Base-by-base conservation (phyloP, 495 filamentous ascomycete genomes). In the Penicillium argentinense region DNA sequence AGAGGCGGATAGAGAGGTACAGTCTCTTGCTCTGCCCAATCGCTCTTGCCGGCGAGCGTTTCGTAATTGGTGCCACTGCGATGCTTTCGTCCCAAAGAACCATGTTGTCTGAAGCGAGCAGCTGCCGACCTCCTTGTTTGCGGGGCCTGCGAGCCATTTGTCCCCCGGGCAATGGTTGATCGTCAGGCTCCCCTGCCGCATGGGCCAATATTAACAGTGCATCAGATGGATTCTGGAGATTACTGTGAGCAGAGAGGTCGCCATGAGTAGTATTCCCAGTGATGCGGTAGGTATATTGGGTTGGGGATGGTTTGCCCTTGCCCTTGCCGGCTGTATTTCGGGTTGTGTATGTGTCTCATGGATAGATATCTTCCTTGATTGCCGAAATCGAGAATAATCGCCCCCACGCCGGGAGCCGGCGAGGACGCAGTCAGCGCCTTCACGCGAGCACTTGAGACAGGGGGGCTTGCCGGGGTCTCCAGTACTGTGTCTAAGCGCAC, bases 371-470 rank as follows among this genome's bases (percentile, higher is more conserved):
- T 45, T 34, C 19, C 19, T 45, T 7, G 42, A n/a, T 25, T 28
- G 17, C 14, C 51, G 45, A 29, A 54, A 42, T 12, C 41, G 40
- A 16, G 51, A 49, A 19, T 39, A 54, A 26, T 54, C 28, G 17
- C 45, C 51, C 5, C 51, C 51, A 23, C 51, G 29, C 1, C 41
- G 24, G 3, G 51, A 54, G 17, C 14, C 39, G 5, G 45, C 51
- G 2, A 45, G 14, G 7, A 49, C 27, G 39, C 51, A 54, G 5
- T 39, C 18, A 28, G 36, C 18, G 0, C 51, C 51, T 7, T 44
- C 51, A 1, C 39, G 17, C 4, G 16, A 5, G 17, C 51, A 54
- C 21, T 49, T 44, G 14, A 37, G 26, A 23, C 49, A 53, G 4
- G 49, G 37, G 0, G 38, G 27, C n/a, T 47, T 21, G 22, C 39